Conservation (phyloP, 305 asterid species). For the Fraxinus velutina region DNA sequence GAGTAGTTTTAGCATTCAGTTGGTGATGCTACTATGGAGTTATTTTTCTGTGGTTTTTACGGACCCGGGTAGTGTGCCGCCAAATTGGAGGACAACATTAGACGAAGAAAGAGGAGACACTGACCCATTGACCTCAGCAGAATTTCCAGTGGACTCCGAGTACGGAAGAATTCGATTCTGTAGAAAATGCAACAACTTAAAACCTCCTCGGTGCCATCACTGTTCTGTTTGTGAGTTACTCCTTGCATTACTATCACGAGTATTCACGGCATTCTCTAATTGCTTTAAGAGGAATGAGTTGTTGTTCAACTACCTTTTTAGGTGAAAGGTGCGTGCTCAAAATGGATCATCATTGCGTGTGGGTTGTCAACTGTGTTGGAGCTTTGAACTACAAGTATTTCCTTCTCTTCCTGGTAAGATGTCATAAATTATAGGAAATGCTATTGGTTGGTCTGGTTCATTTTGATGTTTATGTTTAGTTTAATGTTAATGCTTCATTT, state of each 20-base stretch:
- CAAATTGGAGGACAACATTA: constrained; percentile 50
- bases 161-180: constrained; percentile 46
- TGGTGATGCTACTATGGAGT: constrained; percentile 71
- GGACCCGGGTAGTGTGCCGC: constrained; percentile 64
- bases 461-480: not conserved
- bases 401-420: constrained; percentile 63
- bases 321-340: constrained; percentile 69
- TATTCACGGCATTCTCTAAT: constrained; percentile 6
- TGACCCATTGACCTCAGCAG: constrained; percentile 45
- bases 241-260: constrained; percentile 1
- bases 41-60: constrained; percentile 67
- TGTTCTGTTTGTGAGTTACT: constrained; percentile 67
- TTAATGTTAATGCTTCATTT: not conserved
- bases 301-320: constrained; percentile 22
- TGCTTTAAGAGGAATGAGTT: constrained; percentile 10
- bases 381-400: constrained; percentile 67
- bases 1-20: constrained; percentile 31
- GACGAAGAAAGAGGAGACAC: constrained; percentile 63
- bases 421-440: not conserved
- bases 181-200: constrained; percentile 61
- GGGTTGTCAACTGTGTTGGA: constrained; percentile 73
- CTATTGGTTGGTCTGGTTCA: not conserved
- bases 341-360: constrained; percentile 76
- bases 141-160: constrained; percentile 38
- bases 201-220: constrained; percentile 73